Evolutionary conservation across 768 basidiomycete species (phyloP), one percentile per base, ranked within the genome.

Genomic region (Serpula lacrymans): DNA sequence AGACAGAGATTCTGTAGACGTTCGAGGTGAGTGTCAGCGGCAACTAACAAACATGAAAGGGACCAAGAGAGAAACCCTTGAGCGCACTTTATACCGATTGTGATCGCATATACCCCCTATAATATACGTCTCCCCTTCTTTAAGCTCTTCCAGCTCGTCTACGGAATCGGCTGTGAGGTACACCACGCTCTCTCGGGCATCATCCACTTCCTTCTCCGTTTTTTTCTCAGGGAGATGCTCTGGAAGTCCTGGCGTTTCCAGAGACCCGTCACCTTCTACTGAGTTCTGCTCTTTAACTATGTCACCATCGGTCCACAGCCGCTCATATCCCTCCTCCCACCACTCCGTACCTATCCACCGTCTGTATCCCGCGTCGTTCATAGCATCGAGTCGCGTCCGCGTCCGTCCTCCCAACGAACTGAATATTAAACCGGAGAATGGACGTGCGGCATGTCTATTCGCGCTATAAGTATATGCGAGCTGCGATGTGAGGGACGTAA

Each of bases 91-190:
- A 71, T 94, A 89, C 30, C 95, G 86, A 65, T 99, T 99, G 57
- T 87, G 88, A 62, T 99, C 96, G 44, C 84, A 85, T 51, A 99
- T 85, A 5, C 94, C 95, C 33, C 95, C 95, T 38, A 99, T 93
- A 51, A 99, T 81, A 58, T 98, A 98, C 6, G 83, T 87, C 57
- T 94, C 86, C 30, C 83, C 81, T 40, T 89, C 81, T 40, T 72
- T 80, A 40, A 99, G 75, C 52, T 88, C 84, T n/a, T 71, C 66
- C 30, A 99, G 67, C 63, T 94, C 90, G 36, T 94, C 79, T 22
- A 82, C 75, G 6, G 94, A 83, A 65, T 99, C 96, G 2, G 94
- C 96, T 6, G 96, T 96, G 37, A 99, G 79, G 62, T 99, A 99
- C 27, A 98, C 75, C 39, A 96, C 69, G 32, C 58, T 78, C 45